Evolutionary conservation across 2,329 filamentous ascomycete genomes (phyloP).

Genomic region (Diplodia intermedia): DNA sequence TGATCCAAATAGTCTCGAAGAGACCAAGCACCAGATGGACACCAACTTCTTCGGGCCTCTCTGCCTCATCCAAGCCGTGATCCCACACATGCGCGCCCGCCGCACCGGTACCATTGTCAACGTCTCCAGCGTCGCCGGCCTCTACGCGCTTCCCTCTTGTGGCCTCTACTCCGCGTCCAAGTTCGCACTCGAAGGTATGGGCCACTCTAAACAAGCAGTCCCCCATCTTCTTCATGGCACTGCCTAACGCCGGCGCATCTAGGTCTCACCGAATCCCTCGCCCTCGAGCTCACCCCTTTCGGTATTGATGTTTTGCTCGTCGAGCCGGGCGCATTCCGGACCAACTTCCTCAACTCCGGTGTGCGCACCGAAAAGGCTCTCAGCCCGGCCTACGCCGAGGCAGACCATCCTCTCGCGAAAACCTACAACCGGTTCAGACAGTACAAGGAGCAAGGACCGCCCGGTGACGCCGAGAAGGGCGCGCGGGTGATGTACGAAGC

Average conservation of each 20-base stretch:
- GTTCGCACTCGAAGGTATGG: constrained; percentile 40
- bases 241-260: not conserved
- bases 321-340: constrained; percentile 37
- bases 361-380: constrained; percentile 38
- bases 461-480: constrained; percentile 65
- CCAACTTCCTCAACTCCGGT: constrained; percentile 34
- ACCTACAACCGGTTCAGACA: not conserved
- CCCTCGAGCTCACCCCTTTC: constrained; percentile 5
- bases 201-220: not conserved
- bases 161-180: constrained; percentile 58
- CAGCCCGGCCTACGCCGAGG: constrained; percentile 48
- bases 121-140: constrained; percentile 56
- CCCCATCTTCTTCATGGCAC: not conserved
- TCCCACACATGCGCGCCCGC: constrained; percentile 55
- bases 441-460: constrained; percentile 37
- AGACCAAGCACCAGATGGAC: constrained; percentile 16
- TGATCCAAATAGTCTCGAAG: not conserved
- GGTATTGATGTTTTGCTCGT: constrained; percentile 18
- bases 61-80: constrained; percentile 57
- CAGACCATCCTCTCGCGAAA: constrained; percentile 37
- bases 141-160: constrained; percentile 48
- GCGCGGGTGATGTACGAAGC: constrained; percentile 62
- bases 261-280: constrained; percentile 4
- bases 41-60: constrained; percentile 62
- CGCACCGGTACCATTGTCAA: constrained; percentile 51